A percentile compares a stretch with the other conserved stretches of the same genome.
phyloP scores from a whole-genome alignment of 805 yeast species.

The Yamadazyma phyllophila region DNA sequence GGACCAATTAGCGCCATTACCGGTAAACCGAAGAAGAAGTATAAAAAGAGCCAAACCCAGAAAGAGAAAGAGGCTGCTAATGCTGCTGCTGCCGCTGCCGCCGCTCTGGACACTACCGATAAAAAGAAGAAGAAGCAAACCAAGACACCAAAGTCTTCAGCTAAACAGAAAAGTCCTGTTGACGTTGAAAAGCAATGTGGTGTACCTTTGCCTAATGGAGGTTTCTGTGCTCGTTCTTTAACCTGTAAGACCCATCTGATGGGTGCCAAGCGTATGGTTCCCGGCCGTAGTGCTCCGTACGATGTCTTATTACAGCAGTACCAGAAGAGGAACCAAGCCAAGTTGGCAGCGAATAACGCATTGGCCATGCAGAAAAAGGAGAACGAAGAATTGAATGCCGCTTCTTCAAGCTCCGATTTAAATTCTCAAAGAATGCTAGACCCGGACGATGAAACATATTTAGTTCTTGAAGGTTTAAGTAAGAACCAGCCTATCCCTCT shows the following conservation, averaged over 20 bases:
- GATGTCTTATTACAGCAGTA: conserved; percentile 84
- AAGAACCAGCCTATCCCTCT: conserved; percentile 80
- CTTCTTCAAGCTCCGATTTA: conserved; percentile 17
- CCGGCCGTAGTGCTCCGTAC: conserved; percentile 90
- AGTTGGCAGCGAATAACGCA: conserved; percentile 77
- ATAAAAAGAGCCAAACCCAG: conserved; percentile 43
- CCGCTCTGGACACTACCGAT: conserved; percentile 21
- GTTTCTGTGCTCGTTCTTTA: conserved; percentile 89
- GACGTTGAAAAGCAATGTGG: conserved; percentile 96
- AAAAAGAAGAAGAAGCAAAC: conserved; percentile 30
- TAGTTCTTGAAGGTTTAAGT: conserved; percentile 84
- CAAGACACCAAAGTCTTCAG: conserved; percentile 37
- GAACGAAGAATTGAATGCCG: conserved; percentile 44
- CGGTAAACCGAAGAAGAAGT: conserved; percentile 39
- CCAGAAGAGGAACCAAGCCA: conserved; percentile 90
- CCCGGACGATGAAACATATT: conserved; percentile 91
- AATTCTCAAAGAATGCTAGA: conserved; percentile 49
- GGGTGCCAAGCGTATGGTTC: conserved; percentile 97
- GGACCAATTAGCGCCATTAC: conserved; percentile 15
- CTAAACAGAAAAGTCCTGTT: conserved; percentile 75
- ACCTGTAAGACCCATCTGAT: conserved; percentile 98
- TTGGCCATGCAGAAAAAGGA: conserved; percentile 76
- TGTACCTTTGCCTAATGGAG: conserved; percentile 91
- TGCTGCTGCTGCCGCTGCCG: conserved; percentile 45
- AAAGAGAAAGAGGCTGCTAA: conserved; percentile 46